Evolutionary conservation across 768 basidiomycete species (phyloP).

Genomic region (Fomitopsis serialis): DNA sequence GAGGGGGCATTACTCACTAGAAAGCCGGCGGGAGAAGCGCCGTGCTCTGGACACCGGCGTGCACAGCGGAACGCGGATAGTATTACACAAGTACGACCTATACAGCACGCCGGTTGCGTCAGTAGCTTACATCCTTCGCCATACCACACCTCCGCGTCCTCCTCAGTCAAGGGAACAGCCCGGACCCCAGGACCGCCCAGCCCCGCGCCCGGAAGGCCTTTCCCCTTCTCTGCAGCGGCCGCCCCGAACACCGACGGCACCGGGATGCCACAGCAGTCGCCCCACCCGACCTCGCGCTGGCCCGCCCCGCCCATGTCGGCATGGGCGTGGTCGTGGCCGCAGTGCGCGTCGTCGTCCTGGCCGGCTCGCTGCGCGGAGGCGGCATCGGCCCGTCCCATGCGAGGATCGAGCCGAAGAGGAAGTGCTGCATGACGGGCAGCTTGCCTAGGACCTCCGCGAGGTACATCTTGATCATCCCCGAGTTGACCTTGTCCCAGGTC

Average conservation of each 20-base stretch:
- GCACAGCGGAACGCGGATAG: not conserved
- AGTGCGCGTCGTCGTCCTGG: constrained; percentile 35
- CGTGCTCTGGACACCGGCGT: too few species aligned
- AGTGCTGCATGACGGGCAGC: constrained; percentile 94
- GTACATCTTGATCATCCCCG: constrained; percentile 98
- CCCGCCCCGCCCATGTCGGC: constrained; percentile 40
- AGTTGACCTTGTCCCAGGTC: constrained; percentile 95
- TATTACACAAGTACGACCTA: not conserved
- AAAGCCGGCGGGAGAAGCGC: too few species aligned
- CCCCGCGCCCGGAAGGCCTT: constrained; percentile 29
- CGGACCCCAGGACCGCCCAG: constrained; percentile 60
- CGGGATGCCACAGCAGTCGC: constrained; percentile 88
- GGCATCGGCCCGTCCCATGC: constrained; percentile 57
- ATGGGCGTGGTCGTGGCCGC: constrained; percentile 41
- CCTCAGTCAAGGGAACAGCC: constrained; percentile 75
- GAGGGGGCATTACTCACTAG: too few species aligned
- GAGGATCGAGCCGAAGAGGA: constrained; percentile 84
- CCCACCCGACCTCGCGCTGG: constrained; percentile 63
- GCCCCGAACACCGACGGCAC: constrained; percentile 82
- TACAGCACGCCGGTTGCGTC: not conserved
- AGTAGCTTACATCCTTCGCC: not conserved
- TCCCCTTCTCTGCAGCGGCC: constrained; percentile 46
- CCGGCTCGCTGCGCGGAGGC: constrained; percentile 23
- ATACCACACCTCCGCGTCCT: not conserved
- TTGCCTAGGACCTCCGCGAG: constrained; percentile 91